Evolutionary conservation across 1,139 yeast genomes (phyloP).

Genomic region (Candida neerlandica): DNA sequence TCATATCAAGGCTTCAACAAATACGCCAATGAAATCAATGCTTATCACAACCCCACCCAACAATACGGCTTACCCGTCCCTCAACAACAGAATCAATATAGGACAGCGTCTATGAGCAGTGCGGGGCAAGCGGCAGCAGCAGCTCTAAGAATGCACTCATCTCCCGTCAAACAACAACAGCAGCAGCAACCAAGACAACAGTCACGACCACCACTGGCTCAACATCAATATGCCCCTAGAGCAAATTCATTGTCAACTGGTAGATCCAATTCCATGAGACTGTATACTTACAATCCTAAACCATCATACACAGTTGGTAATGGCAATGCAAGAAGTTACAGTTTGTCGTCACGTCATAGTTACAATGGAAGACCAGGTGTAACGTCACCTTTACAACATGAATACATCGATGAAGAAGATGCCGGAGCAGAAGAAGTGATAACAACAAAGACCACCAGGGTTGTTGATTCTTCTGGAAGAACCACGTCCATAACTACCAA

Average conservation of each 20-base stretch:
- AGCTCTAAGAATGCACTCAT: slow-evolving; percentile 38
- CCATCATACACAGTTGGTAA: slow-evolving; percentile 37
- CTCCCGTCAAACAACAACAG: slow-evolving; percentile 19
- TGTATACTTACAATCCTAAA: slow-evolving; percentile 44
- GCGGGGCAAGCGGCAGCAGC: slow-evolving; percentile 54
- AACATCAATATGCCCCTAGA: slow-evolving; percentile 14
- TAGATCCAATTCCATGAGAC: slow-evolving; percentile 35
- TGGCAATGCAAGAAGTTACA: slow-evolving; percentile 23
- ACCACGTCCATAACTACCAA: slow-evolving; percentile 47
- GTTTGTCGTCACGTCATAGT: slow-evolving; percentile 17
- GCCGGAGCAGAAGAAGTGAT: slow-evolving; percentile 32
- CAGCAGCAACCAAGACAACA: slow-evolving; percentile 15
- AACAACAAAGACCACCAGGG: slow-evolving; percentile 48
- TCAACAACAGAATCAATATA: slow-evolving; percentile 7
- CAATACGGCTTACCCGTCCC: slow-evolving; percentile 27
- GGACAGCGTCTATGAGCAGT: slow-evolving; percentile 30
- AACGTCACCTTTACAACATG: slow-evolving; percentile 7
- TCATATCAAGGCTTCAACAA: slow-evolving; percentile 41
- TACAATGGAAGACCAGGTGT: slow-evolving; percentile 4
- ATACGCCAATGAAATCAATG: slow-evolving; percentile 36
- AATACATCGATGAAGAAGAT: slow-evolving; percentile 13
- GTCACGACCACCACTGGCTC: slow-evolving; percentile 8
- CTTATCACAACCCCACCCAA: slow-evolving; percentile 23
- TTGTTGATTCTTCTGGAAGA: slow-evolving; percentile 46
- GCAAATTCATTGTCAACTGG: slow-evolving; percentile 20